Base-by-base conservation (phyloP, 768 basidiomycete species). In the Gymnopilus dilepis region DNA sequence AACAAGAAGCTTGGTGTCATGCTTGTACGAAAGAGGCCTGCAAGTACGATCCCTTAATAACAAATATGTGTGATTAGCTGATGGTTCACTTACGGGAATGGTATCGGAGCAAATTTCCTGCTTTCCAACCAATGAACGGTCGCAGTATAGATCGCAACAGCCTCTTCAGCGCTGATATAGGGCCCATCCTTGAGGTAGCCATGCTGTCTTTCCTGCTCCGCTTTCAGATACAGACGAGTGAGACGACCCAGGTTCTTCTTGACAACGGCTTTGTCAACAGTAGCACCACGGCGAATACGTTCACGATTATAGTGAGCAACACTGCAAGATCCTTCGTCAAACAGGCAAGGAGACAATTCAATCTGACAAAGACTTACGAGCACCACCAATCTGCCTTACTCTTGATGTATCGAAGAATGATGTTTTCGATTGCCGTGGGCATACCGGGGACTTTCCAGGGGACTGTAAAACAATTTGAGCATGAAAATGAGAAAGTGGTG, bases 381-480 rank as follows among this genome's bases (percentile, higher is more conserved):
- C 91, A 91, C 95, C 95, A 99, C 97, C 97, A 98, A 73, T 99
- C 97, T 21, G 96, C 93, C 82, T 99, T 99, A 78, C 90, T 92
- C 84, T 99, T 99, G 84, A 99, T 96, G 78, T 98, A 99, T 54
- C 97, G 91, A 41, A 99, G 77, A 64, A 99, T 98, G 75, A 99
- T 98, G 75, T 99, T 99, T 78, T 99, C 97, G 65, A 99, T 97
- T 11, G 97, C 95, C 0, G 97, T 98, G 0, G 95, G 95, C 97
- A 99, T 99, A 38, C 97, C 97, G 9, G 96, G 97, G 1, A 99
- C 97, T 77, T 99, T 99, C 97, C 97, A 99, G 21, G 97, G 97
- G 69, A 99, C 90, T 86, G 62, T 9, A 62, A 8, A 22, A 6
- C n/a, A n/a, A n/a, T 50, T 24, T 33, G 24, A 40, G 53, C 53